phyloP scores from a whole-genome alignment of 257 asterid species.

The Mitragyna speciosa region DNA sequence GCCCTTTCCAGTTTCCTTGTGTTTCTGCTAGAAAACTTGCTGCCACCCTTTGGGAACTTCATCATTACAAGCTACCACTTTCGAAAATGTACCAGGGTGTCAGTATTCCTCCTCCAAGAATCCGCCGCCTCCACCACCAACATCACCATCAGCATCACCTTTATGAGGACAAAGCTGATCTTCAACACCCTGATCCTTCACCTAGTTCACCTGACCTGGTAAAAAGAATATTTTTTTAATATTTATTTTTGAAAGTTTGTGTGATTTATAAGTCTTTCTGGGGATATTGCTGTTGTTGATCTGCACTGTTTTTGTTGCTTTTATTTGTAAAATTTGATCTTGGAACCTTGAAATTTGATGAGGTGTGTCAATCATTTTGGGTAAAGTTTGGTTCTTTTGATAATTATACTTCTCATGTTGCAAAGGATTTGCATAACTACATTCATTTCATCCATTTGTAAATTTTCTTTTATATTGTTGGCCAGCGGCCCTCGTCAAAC shows the following conservation, averaged over 20 bases:
- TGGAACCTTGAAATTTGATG: neutral
- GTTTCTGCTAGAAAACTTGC: constrained; percentile 87
- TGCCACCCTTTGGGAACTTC: constrained; percentile 78
- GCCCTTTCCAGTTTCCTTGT: constrained; percentile 31
- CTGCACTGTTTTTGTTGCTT: neutral
- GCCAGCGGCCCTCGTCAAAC: neutral
- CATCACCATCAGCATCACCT: constrained; percentile 35
- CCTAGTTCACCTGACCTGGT: constrained; percentile 73
- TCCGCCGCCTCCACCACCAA: constrained; percentile 56
- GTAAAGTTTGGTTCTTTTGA: constrained; percentile 12
- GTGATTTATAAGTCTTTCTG: neutral
- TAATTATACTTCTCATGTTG: neutral
- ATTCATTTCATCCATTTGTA: neutral
- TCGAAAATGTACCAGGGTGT: constrained; percentile 60
- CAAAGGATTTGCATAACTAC: neutral
- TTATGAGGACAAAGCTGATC: constrained; percentile 41
- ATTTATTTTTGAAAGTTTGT: neutral
- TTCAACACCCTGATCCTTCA: constrained; percentile 57
- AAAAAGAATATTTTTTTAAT: constrained; percentile 2
- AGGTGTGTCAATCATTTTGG: constrained; percentile 7
- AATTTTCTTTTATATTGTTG: neutral
- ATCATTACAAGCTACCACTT: constrained; percentile 54
- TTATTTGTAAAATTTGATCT: neutral
- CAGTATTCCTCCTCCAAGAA: constrained; percentile 46
- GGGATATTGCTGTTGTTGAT: neutral